Evolutionary conservation across 352 stramenopile species (phyloP), one percentile per base, ranked within the genome.

Genomic region (Paralagenidium karlingii): DNA sequence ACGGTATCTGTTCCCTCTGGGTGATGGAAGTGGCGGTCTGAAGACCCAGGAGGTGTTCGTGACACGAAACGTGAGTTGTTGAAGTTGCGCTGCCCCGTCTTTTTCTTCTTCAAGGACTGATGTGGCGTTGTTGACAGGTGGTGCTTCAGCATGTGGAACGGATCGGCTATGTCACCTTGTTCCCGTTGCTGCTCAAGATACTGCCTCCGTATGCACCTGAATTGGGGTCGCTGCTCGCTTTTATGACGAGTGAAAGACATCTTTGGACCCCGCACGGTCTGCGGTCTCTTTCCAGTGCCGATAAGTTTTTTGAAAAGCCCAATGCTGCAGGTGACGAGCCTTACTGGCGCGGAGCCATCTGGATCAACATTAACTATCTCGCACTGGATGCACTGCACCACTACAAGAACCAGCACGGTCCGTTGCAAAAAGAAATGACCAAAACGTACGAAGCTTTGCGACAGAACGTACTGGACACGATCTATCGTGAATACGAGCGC

Each of bases 341-440:
- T 22, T 94, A 95, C 60, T 97, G 89, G 89, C 74, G 90, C 37
- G 90, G 90, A 27, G 68, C 87, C 27, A 94, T 97, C 44, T 97
- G 90, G 90, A 87, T 97, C 40, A 94, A 95, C 47, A 52, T 82
- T 12, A 97, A 97, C 60, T 97, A 94, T 51, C 58, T 97, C 20
- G 82, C 82, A 36, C 45, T 96, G 22, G 60, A 73, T 49, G 78
- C 82, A 18, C 60, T 95, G 21, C 61, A 92, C 39, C 45, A 88
- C 51, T 94, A 94, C 41, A 63, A 60, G 15, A 37, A 69, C 16
- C 47, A 53, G 4, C 47, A 45, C 12, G 70, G 60, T 46, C 60
- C 68, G 27, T 80, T 64, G 42, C 63, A 68, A 27, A 30, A 33
- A 0, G 45, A 66, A n/a, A 75, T 76, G 32, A 30, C 32, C 2